Evolutionary conservation across 1,284 basidiomycete genomes (phyloP).

Genomic region (Fomes fomentarius): DNA sequence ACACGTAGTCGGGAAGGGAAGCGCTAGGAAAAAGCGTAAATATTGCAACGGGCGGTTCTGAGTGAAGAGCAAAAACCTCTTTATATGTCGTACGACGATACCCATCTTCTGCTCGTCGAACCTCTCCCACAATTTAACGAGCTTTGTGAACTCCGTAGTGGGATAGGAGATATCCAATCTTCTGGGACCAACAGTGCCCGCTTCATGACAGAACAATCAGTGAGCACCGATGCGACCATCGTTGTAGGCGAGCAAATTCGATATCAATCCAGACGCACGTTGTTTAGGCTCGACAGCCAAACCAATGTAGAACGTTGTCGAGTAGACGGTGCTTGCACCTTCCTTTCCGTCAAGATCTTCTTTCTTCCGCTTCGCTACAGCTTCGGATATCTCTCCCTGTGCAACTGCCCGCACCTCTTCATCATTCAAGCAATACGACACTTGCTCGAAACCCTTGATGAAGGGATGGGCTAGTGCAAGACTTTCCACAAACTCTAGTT

Average conservation of each 20-base stretch:
- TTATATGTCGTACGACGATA: constrained; percentile 93
- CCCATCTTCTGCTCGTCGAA: constrained; percentile 95
- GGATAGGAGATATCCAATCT: constrained; percentile 97
- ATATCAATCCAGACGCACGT: constrained; percentile 63
- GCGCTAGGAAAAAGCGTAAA: constrained; percentile 47
- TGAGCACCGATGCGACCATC: constrained; percentile 8
- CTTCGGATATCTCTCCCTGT: constrained; percentile 84
- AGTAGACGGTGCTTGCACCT: constrained; percentile 80
- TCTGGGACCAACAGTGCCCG: constrained; percentile 70
- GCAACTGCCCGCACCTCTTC: constrained; percentile 90
- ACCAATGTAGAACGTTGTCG: constrained; percentile 97
- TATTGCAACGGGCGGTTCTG: background rate
- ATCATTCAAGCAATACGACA: constrained; percentile 81
- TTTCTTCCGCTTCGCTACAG: constrained; percentile 73
- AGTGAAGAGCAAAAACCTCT: constrained; percentile 51
- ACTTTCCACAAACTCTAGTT: constrained; percentile 94
- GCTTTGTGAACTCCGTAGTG: constrained; percentile 93
- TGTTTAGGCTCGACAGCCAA: constrained; percentile 91
- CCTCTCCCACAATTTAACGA: constrained; percentile 96
- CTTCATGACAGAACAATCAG: constrained; percentile 44
- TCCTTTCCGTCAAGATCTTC: constrained; percentile 83
- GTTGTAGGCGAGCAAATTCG: background rate
- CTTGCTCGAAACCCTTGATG: constrained; percentile 92
- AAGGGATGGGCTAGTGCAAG: constrained; percentile 94
- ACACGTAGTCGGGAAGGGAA: constrained; percentile 80